These are phyloP conservation scores for Candida tropicalis DNA, from an alignment of 1,139 yeast species.

Conservation along the genomic window DNA sequence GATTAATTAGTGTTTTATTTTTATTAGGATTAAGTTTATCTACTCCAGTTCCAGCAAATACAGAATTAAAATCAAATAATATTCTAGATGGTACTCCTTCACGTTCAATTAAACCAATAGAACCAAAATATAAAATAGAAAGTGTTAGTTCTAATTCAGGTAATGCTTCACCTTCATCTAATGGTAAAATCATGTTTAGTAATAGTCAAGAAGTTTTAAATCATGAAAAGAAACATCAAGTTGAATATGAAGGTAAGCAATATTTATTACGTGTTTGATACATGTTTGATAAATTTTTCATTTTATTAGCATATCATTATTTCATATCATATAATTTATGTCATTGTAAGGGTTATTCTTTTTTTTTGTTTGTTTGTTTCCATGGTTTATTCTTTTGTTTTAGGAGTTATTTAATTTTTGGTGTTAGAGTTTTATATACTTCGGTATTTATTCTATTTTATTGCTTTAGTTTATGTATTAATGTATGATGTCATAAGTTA, in stretches of 20 bases:
- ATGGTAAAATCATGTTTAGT: constrained; percentile 17
- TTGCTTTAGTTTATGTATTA: too few species aligned
- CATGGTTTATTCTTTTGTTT: too few species aligned
- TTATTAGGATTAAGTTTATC: constrained; percentile 7
- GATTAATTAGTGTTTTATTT: background rate
- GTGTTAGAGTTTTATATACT: too few species aligned
- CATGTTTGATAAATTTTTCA: background rate
- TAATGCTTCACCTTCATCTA: background rate
- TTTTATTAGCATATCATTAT: too few species aligned
- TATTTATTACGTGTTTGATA: constrained; percentile 6
- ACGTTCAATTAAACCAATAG: constrained; percentile 20
- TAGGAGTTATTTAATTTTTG: too few species aligned
- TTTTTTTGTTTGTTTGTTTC: background rate
- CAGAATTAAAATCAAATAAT: constrained; percentile 21
- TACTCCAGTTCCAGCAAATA: constrained; percentile 32
- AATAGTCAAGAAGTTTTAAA: constrained; percentile 18
- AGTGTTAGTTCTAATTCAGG: too few species aligned
- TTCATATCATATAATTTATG: too few species aligned
- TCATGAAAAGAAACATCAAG: constrained; percentile 5
- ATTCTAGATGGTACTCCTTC: constrained; percentile 12
- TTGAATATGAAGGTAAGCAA: constrained; percentile 3
- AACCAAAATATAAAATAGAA: constrained; percentile 10
- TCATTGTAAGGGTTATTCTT: background rate
- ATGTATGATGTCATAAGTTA: too few species aligned
- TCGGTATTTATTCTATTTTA: too few species aligned